These are phyloP conservation scores for Kwoniella sp. DNA, from an alignment of 768 basidiomycete species.

Conservation along the genomic window DNA sequence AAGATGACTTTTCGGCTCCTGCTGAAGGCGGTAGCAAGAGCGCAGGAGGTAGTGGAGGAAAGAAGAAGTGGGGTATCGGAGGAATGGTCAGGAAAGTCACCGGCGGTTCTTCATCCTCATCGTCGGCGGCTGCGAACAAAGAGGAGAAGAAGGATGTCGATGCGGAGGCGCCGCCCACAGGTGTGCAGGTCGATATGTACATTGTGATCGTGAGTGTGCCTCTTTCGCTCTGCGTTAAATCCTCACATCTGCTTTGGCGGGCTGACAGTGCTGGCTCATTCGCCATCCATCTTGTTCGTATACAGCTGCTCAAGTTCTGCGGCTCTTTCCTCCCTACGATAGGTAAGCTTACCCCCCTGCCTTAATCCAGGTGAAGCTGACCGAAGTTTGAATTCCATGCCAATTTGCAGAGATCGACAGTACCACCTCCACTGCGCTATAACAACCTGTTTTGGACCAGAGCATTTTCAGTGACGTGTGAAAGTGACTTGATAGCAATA, in stretches of 20 bases:
- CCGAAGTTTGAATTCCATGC: constrained; percentile 8
- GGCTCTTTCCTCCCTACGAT: constrained; percentile 98
- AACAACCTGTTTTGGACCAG: constrained; percentile 6
- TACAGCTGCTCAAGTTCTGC: constrained; percentile 95
- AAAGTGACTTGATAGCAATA: no score
- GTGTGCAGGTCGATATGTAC: constrained; percentile 97
- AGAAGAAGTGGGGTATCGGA: constrained; percentile 73
- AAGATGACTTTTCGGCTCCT: constrained; percentile 39
- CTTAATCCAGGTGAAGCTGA: not conserved
- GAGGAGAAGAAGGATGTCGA: constrained; percentile 31
- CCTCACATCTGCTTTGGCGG: not conserved
- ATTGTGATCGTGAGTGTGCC: constrained; percentile 65
- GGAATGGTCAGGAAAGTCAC: constrained; percentile 70
- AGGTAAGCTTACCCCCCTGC: constrained; percentile 58
- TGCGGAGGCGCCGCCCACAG: constrained; percentile 64
- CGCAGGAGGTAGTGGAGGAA: constrained; percentile 57
- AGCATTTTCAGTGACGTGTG: no score
- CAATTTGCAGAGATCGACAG: constrained; percentile 29
- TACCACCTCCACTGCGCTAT: constrained; percentile 45
- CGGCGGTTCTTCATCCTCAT: constrained; percentile 53
- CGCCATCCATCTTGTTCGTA: not conserved
- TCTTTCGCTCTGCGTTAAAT: not conserved
- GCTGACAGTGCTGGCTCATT: not conserved
- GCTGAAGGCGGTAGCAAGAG: constrained; percentile 13
- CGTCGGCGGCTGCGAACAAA: constrained; percentile 59